Percentiles rank a stretch among this genome's conserved stretches.
Evolutionary conservation across 1,284 basidiomycete genomes (phyloP).

Genomic region (Cryptococcus sp.): DNA sequence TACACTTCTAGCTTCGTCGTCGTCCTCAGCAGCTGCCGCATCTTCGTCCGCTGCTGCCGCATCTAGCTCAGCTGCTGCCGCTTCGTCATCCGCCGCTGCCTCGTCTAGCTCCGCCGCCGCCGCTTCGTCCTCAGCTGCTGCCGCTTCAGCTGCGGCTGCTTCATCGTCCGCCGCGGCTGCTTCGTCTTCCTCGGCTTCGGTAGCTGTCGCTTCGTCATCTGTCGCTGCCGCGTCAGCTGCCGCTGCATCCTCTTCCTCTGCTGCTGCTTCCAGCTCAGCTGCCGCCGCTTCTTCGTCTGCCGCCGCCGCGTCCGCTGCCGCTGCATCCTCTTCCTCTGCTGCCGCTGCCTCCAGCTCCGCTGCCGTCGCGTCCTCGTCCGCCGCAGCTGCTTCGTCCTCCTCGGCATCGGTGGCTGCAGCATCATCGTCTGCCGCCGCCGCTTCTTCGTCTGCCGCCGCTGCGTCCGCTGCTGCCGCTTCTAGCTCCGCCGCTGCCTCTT

Average conservation of each 20-base stretch:
- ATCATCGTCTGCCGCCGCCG: neutral
- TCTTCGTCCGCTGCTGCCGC: constrained; percentile 6
- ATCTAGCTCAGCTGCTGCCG: neutral
- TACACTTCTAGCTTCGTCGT: constrained; percentile 5
- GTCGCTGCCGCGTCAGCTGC: constrained; percentile 3
- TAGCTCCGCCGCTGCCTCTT: neutral
- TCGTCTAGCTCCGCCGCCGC: constrained; percentile 13
- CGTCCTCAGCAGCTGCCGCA: neutral
- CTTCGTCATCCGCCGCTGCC: constrained; percentile 2
- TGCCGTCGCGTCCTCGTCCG: neutral
- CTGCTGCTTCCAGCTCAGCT: constrained; percentile 3
- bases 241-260: neutral
- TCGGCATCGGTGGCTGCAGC: neutral
- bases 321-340: constrained; percentile 1
- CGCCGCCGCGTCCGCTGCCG: constrained; percentile 11
- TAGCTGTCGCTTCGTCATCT: neutral
- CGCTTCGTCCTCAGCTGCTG: constrained; percentile 19
- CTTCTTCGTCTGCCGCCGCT: neutral
- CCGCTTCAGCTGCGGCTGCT: neutral
- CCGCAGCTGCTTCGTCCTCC: neutral
- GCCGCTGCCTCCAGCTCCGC: neutral
- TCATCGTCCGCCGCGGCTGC: constrained; percentile 4
- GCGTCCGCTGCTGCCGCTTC: neutral
- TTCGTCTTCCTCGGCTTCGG: constrained; percentile 6
- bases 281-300: constrained; percentile 16